Conservation (phyloP, 177 flowering plant genomes). For the Vitis hybrid region DNA sequence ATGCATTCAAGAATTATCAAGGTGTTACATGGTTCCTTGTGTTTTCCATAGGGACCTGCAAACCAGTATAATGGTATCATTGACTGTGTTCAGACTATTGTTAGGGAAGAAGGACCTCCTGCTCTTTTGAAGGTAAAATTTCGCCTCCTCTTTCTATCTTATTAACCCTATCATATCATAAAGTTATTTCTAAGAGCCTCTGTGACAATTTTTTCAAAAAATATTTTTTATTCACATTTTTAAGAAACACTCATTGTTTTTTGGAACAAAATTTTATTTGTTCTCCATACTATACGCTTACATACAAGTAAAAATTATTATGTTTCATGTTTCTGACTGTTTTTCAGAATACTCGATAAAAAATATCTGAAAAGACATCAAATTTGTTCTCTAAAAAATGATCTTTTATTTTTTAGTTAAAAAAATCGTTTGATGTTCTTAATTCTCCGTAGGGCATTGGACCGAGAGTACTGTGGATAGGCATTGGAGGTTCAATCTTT, state of each 20-base stretch:
- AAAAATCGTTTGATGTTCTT: not conserved
- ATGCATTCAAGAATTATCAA: no score
- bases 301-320: no score
- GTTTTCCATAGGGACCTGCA: slow-evolving; percentile 61
- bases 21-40: not conserved
- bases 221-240: not conserved
- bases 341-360: no score
- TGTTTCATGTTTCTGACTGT: no score
- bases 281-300: not conserved
- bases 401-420: no score
- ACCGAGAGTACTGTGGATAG: slow-evolving; percentile 96
- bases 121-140: slow-evolving; percentile 85
- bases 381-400: no score
- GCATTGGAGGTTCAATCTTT: slow-evolving; percentile 96
- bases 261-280: no score
- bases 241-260: no score
- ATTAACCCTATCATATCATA: not conserved
- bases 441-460: slow-evolving; percentile 68
- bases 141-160: not conserved
- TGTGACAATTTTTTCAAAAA: not conserved
- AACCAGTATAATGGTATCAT: slow-evolving; percentile 85
- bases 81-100: slow-evolving; percentile 85
- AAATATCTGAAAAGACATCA: not conserved
- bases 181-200: not conserved
- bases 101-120: slow-evolving; percentile 84